phyloP scores from a whole-genome alignment of 331 rosid genomes.

The Rhamnella rubrinervis region DNA sequence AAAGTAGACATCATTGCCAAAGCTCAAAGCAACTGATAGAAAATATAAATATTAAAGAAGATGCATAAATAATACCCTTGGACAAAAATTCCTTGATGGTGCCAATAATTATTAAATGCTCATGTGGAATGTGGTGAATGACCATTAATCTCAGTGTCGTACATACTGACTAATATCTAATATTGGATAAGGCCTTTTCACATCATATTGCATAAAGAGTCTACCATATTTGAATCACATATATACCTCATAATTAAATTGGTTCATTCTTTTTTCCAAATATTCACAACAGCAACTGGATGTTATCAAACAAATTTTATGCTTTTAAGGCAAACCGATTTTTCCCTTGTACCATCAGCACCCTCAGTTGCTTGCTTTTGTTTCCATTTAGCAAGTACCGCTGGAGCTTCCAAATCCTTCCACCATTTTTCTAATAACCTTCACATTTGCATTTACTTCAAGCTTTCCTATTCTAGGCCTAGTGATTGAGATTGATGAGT shows the following conservation, averaged over 20 bases:
- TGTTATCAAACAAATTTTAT: too few relatives aligned
- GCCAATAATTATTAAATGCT: background rate
- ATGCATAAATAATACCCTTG: background rate
- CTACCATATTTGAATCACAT: background rate
- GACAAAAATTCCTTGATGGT: background rate
- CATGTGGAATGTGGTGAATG: background rate
- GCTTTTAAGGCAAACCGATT: too few relatives aligned
- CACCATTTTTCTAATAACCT: too few relatives aligned
- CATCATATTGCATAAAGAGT: background rate
- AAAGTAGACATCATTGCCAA: background rate
- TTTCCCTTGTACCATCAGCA: too few relatives aligned
- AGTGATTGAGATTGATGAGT: too few relatives aligned
- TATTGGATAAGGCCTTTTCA: background rate
- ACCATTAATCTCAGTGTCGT: background rate
- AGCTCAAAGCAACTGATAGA: background rate
- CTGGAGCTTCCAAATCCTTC: too few relatives aligned
- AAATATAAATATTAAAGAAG: background rate
- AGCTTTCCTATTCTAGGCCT: too few relatives aligned
- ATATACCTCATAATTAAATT: background rate
- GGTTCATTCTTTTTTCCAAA: background rate
- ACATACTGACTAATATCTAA: conserved; percentile 16
- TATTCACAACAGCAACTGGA: background rate
- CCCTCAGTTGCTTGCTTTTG: too few relatives aligned
- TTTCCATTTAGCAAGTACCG: too few relatives aligned
- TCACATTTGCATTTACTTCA: too few relatives aligned